Percentiles rank a stretch among this genome's conserved stretches.
Conservation (phyloP, 1,284 basidiomycete genomes). For the Cutaneotrichosporon arboriforme region DNA sequence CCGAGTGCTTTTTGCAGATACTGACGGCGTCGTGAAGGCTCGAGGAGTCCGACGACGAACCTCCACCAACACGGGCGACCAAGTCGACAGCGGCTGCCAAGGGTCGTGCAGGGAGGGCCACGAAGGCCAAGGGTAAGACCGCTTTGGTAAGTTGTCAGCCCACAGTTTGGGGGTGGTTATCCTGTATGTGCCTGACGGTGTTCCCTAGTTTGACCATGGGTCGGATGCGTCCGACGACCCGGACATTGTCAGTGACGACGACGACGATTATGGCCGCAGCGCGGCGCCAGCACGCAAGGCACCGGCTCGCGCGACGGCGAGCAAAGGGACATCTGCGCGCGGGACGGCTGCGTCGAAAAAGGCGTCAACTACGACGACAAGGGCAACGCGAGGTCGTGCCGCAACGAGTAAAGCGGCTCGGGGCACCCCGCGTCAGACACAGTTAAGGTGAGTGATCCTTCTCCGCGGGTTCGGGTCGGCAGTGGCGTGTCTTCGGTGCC, state of each 20-base stretch:
- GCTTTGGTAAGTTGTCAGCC: too few relatives aligned
- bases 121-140: not conserved
- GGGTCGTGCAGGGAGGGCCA: not conserved
- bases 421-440: not conserved
- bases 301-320: not conserved
- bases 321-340: not conserved
- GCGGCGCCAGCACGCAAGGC: not conserved
- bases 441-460: slow-evolving; percentile 13
- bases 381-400: not conserved
- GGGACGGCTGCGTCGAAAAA: not conserved
- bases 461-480: not conserved
- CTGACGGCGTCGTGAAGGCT: not conserved
- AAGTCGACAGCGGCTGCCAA: not conserved
- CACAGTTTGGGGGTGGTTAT: too few relatives aligned
- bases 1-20: not conserved
- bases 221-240: slow-evolving; percentile 5
- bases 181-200: not conserved
- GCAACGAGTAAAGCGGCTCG: not conserved
- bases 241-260: not conserved
- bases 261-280: not conserved
- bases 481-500: not conserved
- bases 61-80: not conserved
- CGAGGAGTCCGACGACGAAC: slow-evolving; percentile 4
- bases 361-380: not conserved
- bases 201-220: slow-evolving; percentile 6